These are phyloP conservation scores for Arachnomyces sp. DNA, from an alignment of 2,329 filamentous ascomycete genomes.

Conservation along the genomic window DNA sequence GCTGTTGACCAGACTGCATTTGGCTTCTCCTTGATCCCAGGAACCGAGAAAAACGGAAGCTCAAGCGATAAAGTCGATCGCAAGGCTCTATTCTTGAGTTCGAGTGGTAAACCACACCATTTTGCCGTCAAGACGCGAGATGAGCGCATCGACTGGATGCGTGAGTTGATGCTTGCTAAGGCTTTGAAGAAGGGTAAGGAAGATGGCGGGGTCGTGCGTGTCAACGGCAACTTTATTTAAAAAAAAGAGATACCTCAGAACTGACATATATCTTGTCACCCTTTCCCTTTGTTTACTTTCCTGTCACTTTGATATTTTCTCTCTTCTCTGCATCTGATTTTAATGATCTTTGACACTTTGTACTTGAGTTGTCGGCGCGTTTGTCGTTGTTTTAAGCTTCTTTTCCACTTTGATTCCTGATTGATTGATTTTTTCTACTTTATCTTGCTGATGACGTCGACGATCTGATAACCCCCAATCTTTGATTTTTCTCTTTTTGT, in stretches of 20 bases:
- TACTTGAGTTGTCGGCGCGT: too few species aligned
- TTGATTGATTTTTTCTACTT: too few species aligned
- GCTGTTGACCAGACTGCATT: conserved; percentile 26
- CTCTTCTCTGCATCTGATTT: too few species aligned
- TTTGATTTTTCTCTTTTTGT: not conserved
- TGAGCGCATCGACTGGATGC: conserved; percentile 83
- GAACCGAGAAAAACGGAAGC: conserved; percentile 23
- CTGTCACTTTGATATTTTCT: too few species aligned
- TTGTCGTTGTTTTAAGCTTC: too few species aligned
- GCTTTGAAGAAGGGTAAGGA: conserved; percentile 27
- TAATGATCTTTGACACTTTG: too few species aligned
- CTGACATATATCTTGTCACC: too few species aligned
- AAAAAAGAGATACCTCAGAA: too few species aligned
- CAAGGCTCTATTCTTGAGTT: conserved; percentile 27
- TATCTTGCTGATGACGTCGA: too few species aligned
- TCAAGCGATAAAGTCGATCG: conserved; percentile 42
- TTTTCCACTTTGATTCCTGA: too few species aligned
- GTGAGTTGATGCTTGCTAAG: conserved; percentile 40
- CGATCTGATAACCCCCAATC: not conserved
- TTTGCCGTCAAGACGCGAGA: conserved; percentile 83
- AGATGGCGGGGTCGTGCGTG: conserved; percentile 19
- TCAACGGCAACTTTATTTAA: conserved; percentile 26
- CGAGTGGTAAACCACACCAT: conserved; percentile 74
- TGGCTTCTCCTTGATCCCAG: conserved; percentile 35
- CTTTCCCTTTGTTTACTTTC: too few species aligned